Conservation (phyloP, 345 rosid genomes). For the Anastatica hierochuntica region DNA sequence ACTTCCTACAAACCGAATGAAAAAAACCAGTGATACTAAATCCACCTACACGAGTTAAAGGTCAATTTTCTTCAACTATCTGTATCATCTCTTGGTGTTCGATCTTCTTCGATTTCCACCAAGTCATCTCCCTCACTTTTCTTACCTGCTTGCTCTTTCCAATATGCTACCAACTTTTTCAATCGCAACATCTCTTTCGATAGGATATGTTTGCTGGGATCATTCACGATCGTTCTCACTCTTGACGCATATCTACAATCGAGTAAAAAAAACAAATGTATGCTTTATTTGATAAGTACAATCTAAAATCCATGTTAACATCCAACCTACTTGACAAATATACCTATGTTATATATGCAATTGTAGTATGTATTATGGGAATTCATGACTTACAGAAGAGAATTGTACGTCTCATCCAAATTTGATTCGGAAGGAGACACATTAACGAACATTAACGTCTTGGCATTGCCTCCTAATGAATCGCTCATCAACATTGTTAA, state of each 20-base stretch:
- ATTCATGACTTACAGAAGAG: conserved; percentile 47
- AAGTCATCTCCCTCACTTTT: conserved; percentile 64
- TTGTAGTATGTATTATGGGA: not conserved
- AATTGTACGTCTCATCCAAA: conserved; percentile 86
- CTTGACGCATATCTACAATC: conserved; percentile 75
- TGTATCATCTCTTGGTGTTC: conserved; percentile 32
- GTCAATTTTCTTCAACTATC: conserved; percentile 35
- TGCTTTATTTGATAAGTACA: no score
- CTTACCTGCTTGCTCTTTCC: conserved; percentile 92
- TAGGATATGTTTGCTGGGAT: conserved; percentile 72
- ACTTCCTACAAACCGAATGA: conserved; percentile 15
- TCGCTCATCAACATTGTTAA: conserved; percentile 95
- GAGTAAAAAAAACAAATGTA: not conserved
- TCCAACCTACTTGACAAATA: not conserved
- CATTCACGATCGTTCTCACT: conserved; percentile 82
- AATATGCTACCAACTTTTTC: conserved; percentile 69
- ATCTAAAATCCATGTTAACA: not conserved
- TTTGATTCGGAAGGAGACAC: conserved; percentile 86
- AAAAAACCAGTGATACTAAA: not conserved
- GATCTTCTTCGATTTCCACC: conserved; percentile 76
- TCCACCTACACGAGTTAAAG: conserved; percentile 8
- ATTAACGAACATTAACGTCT: conserved; percentile 91
- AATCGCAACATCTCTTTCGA: conserved; percentile 81
- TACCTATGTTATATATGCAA: no score
- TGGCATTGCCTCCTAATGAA: conserved; percentile 97